Evolutionary conservation across 441 rosid genomes (phyloP).

Genomic region (Aleurites moluccanus): DNA sequence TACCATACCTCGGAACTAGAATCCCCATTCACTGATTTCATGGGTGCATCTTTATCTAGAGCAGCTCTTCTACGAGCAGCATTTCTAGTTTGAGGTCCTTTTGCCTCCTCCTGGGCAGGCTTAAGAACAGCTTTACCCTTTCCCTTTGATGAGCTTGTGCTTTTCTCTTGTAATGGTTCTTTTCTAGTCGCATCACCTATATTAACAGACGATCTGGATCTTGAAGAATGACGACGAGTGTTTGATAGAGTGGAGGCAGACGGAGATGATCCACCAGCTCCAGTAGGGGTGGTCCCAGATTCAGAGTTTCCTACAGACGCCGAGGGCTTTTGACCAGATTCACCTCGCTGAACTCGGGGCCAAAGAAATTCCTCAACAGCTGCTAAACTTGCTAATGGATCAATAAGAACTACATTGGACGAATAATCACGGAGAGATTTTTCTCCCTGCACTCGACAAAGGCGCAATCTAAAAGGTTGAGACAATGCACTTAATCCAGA

Average conservation of each 20-base stretch:
- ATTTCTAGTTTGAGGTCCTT: conserved; percentile 98
- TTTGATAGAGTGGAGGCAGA: conserved; percentile 68
- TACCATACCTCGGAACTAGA: conserved; percentile 88
- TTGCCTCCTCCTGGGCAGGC: conserved; percentile 67
- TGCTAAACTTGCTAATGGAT: conserved; percentile 96
- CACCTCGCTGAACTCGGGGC: conserved; percentile 95
- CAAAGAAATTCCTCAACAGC: conserved; percentile 98
- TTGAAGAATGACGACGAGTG: conserved; percentile 79
- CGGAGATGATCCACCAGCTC: conserved; percentile 84
- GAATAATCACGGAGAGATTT: conserved; percentile 97
- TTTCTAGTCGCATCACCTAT: conserved; percentile 73
- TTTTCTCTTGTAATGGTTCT: conserved; percentile 69
- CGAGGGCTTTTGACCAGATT: conserved; percentile 73
- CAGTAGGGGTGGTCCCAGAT: conserved; percentile 54
- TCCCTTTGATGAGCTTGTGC: conserved; percentile 78
- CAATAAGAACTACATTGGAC: conserved; percentile 90
- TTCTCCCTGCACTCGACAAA: conserved; percentile 95
- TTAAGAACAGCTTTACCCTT: conserved; percentile 98
- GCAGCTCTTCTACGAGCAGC: conserved; percentile 84
- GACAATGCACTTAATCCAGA: conserved; percentile 96
- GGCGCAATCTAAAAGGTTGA: conserved; percentile 95
- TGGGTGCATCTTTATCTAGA: conserved; percentile 70
- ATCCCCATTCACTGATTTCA: conserved; percentile 74
- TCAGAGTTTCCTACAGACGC: conserved; percentile 72
- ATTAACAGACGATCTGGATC: conserved; percentile 82